These are phyloP conservation scores for Ceriops zippeliana DNA, from an alignment of 345 rosid genomes.

Conservation along the genomic window DNA sequence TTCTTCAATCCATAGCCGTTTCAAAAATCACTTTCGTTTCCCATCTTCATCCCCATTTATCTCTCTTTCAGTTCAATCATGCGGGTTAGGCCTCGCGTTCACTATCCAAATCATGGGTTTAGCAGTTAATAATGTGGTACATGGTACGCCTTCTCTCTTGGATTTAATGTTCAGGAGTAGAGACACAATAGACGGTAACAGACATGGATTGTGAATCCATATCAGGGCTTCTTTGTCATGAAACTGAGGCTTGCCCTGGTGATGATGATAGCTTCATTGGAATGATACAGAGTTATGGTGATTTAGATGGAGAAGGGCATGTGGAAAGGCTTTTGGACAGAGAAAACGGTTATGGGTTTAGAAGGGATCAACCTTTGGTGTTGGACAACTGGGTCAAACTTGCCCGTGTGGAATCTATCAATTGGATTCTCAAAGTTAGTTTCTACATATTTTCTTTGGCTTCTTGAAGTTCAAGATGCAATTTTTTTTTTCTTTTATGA, in stretches of 20 bases:
- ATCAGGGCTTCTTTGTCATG: slow-evolving; percentile 37
- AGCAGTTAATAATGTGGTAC: not conserved
- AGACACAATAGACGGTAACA: not conserved
- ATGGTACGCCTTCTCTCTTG: not conserved
- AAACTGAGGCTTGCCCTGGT: slow-evolving; percentile 26
- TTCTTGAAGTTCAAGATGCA: not conserved
- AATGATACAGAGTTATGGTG: slow-evolving; percentile 1
- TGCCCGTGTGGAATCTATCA: slow-evolving; percentile 43
- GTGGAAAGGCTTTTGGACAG: slow-evolving; percentile 30
- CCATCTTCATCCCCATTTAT: slow-evolving; percentile 2
- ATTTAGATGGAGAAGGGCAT: slow-evolving; percentile 22
- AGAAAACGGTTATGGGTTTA: slow-evolving; percentile 37
- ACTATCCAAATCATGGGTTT: slow-evolving; percentile 21
- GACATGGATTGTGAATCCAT: slow-evolving; percentile 28
- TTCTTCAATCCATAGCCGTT: not conserved
- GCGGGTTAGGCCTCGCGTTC: slow-evolving; percentile 15
- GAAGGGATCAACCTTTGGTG: slow-evolving; percentile 20
- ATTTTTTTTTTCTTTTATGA: not conserved
- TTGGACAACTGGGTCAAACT: slow-evolving; percentile 25
- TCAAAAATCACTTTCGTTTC: not conserved
- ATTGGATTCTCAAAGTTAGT: slow-evolving; percentile 56
- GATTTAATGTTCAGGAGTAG: not conserved
- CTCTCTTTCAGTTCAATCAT: not conserved
- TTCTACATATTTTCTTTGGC: not conserved
- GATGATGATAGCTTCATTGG: slow-evolving; percentile 3